Percentiles rank a stretch among this genome's conserved stretches.
These are phyloP conservation scores for Amniculicola lignicola DNA, from an alignment of 495 filamentous ascomycete species.

Conservation along the genomic window DNA sequence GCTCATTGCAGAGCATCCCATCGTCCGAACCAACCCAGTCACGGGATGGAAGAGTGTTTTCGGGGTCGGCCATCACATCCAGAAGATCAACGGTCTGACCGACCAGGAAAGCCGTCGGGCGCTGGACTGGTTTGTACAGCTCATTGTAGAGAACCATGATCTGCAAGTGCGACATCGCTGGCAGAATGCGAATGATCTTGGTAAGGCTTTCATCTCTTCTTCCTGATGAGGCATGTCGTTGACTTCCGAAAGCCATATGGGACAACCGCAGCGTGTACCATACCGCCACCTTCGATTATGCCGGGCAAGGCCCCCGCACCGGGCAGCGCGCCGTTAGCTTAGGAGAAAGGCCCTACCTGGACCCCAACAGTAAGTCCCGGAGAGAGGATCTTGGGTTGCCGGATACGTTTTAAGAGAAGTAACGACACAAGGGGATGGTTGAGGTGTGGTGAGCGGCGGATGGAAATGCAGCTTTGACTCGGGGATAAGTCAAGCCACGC, in stretches of 20 bases:
- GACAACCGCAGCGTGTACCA: slow-evolving; percentile 73
- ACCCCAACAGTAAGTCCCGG: slow-evolving; percentile 38
- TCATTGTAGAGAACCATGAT: slow-evolving; percentile 76
- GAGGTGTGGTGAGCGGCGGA: too few relatives aligned
- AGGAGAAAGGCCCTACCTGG: slow-evolving; percentile 69
- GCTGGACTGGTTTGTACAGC: slow-evolving; percentile 58
- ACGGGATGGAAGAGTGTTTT: slow-evolving; percentile 77
- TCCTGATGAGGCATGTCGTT: neutral
- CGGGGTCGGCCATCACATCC: slow-evolving; percentile 59
- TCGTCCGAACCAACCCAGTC: slow-evolving; percentile 78
- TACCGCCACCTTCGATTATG: slow-evolving; percentile 67
- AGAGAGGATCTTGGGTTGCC: slow-evolving; percentile 26
- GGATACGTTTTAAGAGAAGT: too few relatives aligned
- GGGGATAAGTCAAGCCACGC: too few relatives aligned
- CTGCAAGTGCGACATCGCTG: slow-evolving; percentile 68
- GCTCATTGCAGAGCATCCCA: slow-evolving; percentile 63
- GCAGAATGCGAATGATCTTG: slow-evolving; percentile 41
- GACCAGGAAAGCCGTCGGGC: slow-evolving; percentile 63
- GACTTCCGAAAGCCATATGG: slow-evolving; percentile 64
- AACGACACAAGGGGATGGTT: too few relatives aligned
- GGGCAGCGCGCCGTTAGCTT: slow-evolving; percentile 63
- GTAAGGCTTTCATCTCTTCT: slow-evolving; percentile 5
- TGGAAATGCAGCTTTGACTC: too few relatives aligned
- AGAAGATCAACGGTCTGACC: slow-evolving; percentile 63
- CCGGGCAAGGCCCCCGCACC: slow-evolving; percentile 52